Evolutionary conservation across 73 alveolate genomes (phyloP).

Genomic region (Tetrahymena elliotti): DNA sequence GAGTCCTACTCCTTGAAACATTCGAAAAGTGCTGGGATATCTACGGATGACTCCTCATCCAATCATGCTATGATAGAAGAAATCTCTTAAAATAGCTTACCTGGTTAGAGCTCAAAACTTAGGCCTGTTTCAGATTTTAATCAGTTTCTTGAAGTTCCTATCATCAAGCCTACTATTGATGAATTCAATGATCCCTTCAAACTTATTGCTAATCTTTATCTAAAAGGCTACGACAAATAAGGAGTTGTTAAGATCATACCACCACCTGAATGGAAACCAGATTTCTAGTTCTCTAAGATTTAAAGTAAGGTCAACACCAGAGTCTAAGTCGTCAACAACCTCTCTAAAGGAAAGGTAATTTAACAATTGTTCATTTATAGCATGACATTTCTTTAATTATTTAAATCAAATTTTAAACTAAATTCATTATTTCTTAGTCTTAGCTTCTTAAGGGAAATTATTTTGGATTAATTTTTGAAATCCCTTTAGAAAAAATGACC

Average conservation of each 20-base stretch:
- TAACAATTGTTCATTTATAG: background rate
- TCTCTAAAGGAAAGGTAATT: background rate
- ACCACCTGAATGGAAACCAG: constrained; percentile 41
- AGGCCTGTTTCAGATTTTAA: background rate
- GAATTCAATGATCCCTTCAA: constrained; percentile 60
- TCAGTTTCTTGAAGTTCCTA: constrained; percentile 16
- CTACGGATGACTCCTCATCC: background rate
- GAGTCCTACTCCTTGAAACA: background rate
- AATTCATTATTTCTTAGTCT: background rate
- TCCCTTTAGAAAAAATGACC: background rate
- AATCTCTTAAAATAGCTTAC: background rate
- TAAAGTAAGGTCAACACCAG: background rate
- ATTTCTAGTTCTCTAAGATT: background rate
- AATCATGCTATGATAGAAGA: background rate
- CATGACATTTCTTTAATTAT: no score
- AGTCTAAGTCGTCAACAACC: background rate
- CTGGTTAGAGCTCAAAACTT: background rate
- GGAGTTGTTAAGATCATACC: constrained; percentile 70
- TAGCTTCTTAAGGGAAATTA: background rate
- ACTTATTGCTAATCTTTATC: constrained; percentile 49
- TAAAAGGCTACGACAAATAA: constrained; percentile 36
- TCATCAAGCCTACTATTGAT: constrained; percentile 40
- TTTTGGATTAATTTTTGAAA: background rate
- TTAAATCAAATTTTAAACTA: background rate
- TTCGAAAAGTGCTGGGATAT: background rate